phyloP scores from a whole-genome alignment of 176 grass and related monocot species.

The Echinochloa phyllopogon region DNA sequence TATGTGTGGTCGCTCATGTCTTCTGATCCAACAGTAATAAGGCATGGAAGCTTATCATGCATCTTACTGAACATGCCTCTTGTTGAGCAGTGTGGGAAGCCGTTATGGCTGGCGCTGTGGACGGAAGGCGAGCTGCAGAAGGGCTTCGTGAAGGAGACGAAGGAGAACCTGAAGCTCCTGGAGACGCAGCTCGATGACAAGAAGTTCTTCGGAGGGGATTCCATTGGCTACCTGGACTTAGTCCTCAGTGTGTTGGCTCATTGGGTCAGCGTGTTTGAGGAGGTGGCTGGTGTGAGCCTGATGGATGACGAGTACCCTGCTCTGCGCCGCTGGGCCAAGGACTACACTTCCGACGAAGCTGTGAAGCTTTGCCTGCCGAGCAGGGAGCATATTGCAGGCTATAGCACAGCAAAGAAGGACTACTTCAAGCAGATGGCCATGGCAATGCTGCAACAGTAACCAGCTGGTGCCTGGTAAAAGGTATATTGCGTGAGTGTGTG shows the following conservation, averaged over 20 bases:
- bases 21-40: too few relatives aligned
- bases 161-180: constrained; percentile 37
- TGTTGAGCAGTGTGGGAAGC: too few relatives aligned
- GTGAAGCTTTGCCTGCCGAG: constrained; percentile 33
- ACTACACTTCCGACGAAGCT: constrained; percentile 15
- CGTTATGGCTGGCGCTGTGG: neutral
- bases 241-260: neutral
- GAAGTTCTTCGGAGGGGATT: constrained; percentile 54
- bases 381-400: neutral
- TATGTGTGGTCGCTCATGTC: too few relatives aligned
- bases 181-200: constrained; percentile 45
- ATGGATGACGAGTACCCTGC: constrained; percentile 35
- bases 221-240: constrained; percentile 44
- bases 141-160: constrained; percentile 28
- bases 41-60: too few relatives aligned
- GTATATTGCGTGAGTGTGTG: neutral
- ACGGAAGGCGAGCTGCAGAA: constrained; percentile 23
- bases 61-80: too few relatives aligned
- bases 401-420: constrained; percentile 26
- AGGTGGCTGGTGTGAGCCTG: constrained; percentile 45
- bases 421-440: neutral
- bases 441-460: neutral
- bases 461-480: too few relatives aligned
- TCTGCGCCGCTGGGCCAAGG: constrained; percentile 40
- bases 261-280: constrained; percentile 43